Evolutionary conservation across 441 rosid species (phyloP), one percentile per base, ranked within the genome.

Genomic region (Sinapis alba): DNA sequence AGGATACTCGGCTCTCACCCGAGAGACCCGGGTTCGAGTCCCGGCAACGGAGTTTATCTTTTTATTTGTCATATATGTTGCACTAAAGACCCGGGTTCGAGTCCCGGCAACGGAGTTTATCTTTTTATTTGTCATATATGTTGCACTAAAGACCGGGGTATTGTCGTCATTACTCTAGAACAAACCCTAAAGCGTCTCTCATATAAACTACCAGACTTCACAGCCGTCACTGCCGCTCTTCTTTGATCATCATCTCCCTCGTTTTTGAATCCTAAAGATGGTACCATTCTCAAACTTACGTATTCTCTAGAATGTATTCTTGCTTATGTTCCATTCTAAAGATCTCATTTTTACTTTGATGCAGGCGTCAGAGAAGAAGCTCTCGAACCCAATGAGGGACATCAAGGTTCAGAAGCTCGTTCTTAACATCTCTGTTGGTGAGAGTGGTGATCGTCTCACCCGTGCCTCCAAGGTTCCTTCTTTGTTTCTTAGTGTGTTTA

Each of bases 1-100:
- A 91, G 98, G 96, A 95, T 91, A 84, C 85, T 89, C 91, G 99
- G 91, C 95, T 93, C 91, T 95, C 95, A 91, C 98, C 95, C 93
- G 88, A 85, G 86, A 86, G 90, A 92, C 96, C 92, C 93, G 88
- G 90, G 90, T 90, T 88, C 93, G 76, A 90, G 81, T 85, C 86
- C 91, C 92, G 88, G 90, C 89, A 87, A 83, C 87, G 92, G 97
- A 87, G 88, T 0, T 12, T 16, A n/a, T n/a, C 23, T 65, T 68
- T 26, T 32, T 32, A 8, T 6, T 4, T n/a, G n/a, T n/a, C n/a
- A n/a, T n/a, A n/a, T n/a, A n/a, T n/a, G n/a, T n/a, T n/a, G n/a
- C n/a, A n/a, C n/a, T n/a, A n/a, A n/a, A 86, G 90, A 92, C 96
- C 92, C 93, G 88, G 90, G 90, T 90, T 88, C 93, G 76, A 90